Percentiles rank a stretch among this genome's conserved stretches.
Conservation (phyloP, 2,329 filamentous ascomycete genomes). For the Trichoderma sp. region DNA sequence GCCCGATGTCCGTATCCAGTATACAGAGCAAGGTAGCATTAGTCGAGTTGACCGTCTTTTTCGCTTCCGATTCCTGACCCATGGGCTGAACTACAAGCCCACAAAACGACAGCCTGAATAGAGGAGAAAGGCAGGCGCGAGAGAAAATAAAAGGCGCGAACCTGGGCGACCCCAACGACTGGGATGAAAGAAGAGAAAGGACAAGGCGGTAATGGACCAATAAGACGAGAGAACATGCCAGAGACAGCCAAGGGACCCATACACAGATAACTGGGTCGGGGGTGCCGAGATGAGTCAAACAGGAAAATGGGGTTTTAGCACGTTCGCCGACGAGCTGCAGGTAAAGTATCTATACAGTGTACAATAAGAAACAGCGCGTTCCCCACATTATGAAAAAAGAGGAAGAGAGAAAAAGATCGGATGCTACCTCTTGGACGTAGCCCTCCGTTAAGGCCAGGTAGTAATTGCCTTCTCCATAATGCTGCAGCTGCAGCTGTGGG, state of each 20-base stretch:
- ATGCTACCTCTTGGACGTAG: neutral
- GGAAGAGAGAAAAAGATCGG: neutral
- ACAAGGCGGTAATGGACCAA: neutral
- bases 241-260: constrained; percentile 4
- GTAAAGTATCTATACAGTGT: constrained; percentile 14
- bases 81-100: constrained; percentile 22
- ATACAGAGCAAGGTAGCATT: neutral
- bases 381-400: neutral
- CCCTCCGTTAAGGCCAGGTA: neutral
- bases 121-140: neutral
- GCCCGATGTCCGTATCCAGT: neutral
- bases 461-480: neutral
- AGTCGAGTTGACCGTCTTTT: constrained; percentile 25
- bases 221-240: neutral
- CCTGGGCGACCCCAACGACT: neutral
- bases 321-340: constrained; percentile 13
- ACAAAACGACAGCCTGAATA: constrained; percentile 15
- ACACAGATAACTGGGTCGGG: constrained; percentile 9
- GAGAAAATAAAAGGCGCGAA: neutral
- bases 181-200: neutral
- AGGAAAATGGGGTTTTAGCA: constrained; percentile 8
- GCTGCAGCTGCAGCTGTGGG: constrained; percentile 8
- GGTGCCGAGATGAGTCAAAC: constrained; percentile 26
- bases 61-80: constrained; percentile 14
- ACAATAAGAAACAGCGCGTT: neutral